Evolutionary conservation across 805 yeast species (phyloP).

Genomic region (Torulaspora franciscae): DNA sequence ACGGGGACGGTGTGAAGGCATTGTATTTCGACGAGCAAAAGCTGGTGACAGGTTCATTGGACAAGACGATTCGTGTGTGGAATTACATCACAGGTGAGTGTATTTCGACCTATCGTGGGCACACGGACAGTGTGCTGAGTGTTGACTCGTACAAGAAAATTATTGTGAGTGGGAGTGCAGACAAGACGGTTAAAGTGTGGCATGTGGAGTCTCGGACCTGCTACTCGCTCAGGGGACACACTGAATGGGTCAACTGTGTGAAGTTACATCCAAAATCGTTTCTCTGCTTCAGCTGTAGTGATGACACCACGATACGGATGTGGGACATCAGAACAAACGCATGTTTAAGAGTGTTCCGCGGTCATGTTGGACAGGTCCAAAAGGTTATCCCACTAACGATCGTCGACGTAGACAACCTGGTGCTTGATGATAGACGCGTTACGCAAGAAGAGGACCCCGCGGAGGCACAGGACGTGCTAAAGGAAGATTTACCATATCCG

Average conservation of each 20-base stretch:
- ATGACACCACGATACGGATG: conserved; percentile 88
- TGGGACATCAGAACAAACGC: conserved; percentile 85
- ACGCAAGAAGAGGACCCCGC: conserved; percentile 14
- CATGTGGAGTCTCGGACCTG: conserved; percentile 91
- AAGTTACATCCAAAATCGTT: conserved; percentile 75
- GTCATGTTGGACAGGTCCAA: conserved; percentile 93
- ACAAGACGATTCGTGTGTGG: conserved; percentile 91
- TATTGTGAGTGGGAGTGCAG: conserved; percentile 92
- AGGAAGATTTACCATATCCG: conserved; percentile 47
- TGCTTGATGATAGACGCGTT: conserved; percentile 36
- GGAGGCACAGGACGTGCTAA: conserved; percentile 21
- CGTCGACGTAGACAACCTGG: conserved; percentile 54
- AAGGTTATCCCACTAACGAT: conserved; percentile 81
- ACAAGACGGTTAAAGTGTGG: conserved; percentile 90
- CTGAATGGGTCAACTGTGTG: conserved; percentile 88
- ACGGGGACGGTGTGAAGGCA: conserved; percentile 79
- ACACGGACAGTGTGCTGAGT: conserved; percentile 75
- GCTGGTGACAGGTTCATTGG: conserved; percentile 87
- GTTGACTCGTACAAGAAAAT: conserved; percentile 77
- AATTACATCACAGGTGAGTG: conserved; percentile 92
- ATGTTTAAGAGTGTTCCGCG: conserved; percentile 72
- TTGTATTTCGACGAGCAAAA: conserved; percentile 84
- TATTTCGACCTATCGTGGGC: conserved; percentile 89
- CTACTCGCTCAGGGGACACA: conserved; percentile 87
- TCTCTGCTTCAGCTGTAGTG: conserved; percentile 81